Evolutionary conservation across 371 early-diverging fungal genomes (phyloP).

Genomic region (Mortierella sp.): DNA sequence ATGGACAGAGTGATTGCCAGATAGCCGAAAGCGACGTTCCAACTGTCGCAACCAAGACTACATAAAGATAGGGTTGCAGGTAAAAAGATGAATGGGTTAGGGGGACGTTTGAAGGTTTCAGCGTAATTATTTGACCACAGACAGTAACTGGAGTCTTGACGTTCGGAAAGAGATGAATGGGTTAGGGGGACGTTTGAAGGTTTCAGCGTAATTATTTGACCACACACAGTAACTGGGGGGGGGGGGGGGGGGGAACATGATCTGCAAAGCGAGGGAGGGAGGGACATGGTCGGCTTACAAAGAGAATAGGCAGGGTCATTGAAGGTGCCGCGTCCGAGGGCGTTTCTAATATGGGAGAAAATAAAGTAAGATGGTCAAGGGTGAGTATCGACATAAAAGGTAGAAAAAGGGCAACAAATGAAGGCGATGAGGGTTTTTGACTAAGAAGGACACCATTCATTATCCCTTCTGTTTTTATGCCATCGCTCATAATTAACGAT

Average conservation of each 20-base stretch:
- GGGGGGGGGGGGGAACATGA: background rate
- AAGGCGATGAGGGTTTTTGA: no score
- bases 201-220: background rate
- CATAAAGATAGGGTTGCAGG: background rate
- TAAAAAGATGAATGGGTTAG: background rate
- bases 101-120: background rate
- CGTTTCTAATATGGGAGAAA: slow-evolving; percentile 22
- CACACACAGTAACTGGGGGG: background rate
- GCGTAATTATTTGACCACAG: background rate
- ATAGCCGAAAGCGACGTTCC: slow-evolving; percentile 40
- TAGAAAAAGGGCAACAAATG: background rate
- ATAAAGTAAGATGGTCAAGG: slow-evolving; percentile 1
- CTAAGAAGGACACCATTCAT: no score
- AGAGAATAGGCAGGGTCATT: slow-evolving; percentile 28
- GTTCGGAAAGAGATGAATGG: background rate
- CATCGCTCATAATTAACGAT: background rate
- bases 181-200: background rate
- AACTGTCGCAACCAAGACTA: slow-evolving; percentile 48
- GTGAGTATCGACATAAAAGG: background rate
- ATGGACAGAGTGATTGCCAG: slow-evolving; percentile 55
- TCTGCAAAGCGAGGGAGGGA: background rate
- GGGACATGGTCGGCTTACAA: slow-evolving; percentile 30
- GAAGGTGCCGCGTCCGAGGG: slow-evolving; percentile 18
- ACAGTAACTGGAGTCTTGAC: background rate
- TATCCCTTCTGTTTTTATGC: background rate